Conservation (phyloP, 768 basidiomycete species). For the Naematelia aurantialba region DNA sequence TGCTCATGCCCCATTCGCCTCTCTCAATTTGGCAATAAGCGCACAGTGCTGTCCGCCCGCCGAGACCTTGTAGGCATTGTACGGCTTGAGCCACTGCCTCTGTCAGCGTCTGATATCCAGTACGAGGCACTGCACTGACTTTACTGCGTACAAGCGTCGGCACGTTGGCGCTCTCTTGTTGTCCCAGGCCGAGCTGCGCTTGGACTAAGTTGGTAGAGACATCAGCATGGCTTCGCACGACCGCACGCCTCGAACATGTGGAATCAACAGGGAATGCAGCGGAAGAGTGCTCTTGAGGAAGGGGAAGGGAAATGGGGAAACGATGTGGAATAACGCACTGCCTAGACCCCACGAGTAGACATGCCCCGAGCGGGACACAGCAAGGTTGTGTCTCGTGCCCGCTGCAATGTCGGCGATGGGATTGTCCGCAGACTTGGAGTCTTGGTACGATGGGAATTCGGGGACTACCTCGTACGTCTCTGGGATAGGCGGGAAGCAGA, state of each 20-base stretch:
- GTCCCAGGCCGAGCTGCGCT: conserved; percentile 52
- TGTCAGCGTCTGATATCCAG: conserved; percentile 2
- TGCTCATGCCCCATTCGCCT: too few species aligned
- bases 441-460: conserved; percentile 41
- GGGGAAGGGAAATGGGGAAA: neutral
- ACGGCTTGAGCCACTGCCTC: conserved; percentile 26
- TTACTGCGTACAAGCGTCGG: conserved; percentile 49
- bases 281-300: neutral
- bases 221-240: neutral
- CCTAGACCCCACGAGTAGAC: conserved; percentile 54
- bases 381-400: conserved; percentile 52
- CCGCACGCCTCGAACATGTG: neutral
- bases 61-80: conserved; percentile 38
- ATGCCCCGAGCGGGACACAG: conserved; percentile 50
- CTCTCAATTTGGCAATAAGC: conserved; percentile 26
- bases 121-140: conserved; percentile 23
- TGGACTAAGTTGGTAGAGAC: conserved; percentile 1
- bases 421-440: conserved; percentile 36
- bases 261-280: neutral
- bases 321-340: conserved; percentile 36
- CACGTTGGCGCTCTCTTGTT: conserved; percentile 46
- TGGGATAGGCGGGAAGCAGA: conserved; percentile 53
- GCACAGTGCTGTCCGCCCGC: conserved; percentile 52
- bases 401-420: conserved; percentile 51
- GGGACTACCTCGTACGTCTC: conserved; percentile 49